Evolutionary conservation across 177 flowering plant species (phyloP), one percentile per base, ranked within the genome.

Genomic region (Tripterygium wilfordii): DNA sequence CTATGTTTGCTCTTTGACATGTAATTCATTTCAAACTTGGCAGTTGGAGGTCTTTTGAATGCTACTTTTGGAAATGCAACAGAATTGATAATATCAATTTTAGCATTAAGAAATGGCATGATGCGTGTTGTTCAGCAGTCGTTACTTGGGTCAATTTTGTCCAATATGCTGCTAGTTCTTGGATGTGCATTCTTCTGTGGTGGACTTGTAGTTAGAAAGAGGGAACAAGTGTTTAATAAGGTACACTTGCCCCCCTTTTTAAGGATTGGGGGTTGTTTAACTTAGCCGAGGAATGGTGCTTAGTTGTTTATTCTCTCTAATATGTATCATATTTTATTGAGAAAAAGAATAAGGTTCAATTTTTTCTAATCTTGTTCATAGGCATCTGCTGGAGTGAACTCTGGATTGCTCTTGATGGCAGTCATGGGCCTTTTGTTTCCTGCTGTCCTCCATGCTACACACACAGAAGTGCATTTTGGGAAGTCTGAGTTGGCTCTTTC

Each of bases 11-110:
- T 30, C n/a, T 14, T 28, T n/a, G 23, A 1, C 10, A 6, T 12
- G 14, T 35, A 35, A 35, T 13, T 35, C 38, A 1, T 10, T 19
- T 36, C 27, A 17, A 36, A 28, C 5, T 33, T 48, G 61, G 57
- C 68, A 68, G 65, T 64, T 60, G 72, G 68, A 19, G 72, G 68
- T 23, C 65, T 69, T 32, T 36, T 69, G 30, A 69, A 69, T 56
- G 72, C 69, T 21, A 68, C 72, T 18, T 68, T 68, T 43, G 72
- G 66, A 36, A 68, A 70, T 66, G 68, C 71, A 15, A 66, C 75
- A 1, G 75, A 70, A 50, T 29, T 70, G 54, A 70, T 70, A n/a
- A 70, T 70, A 33, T 70, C 71, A 35, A 56, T 63, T 19, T 47
- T 55, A 50, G 75, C 71, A n/a, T 21, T 66, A 42, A 59, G 37